Evolutionary conservation across 257 asterid genomes (phyloP), one percentile per base, ranked within the genome.

Genomic region (Rehmannia glutinosa): DNA sequence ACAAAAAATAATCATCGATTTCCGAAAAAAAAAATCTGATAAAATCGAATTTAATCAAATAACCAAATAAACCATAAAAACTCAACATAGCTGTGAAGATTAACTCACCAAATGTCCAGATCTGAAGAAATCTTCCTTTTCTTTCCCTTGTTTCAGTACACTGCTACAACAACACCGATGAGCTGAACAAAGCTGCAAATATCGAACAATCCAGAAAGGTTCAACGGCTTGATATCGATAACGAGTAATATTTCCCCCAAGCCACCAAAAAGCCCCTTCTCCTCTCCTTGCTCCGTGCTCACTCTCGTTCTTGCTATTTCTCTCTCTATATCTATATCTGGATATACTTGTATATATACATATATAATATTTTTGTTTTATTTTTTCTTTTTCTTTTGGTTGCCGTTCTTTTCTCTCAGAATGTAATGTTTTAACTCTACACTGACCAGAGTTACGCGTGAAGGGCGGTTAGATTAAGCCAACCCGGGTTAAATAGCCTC

Each of bases 41-140:
- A 28, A 32, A 30, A 28, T 30, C 49, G 16, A 60, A 17, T 20
- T 30, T 19, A 0, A 2, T 1, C 11, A 11, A 15, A 24, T 45
- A 61, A 20, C 4, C 4, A 43, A 38, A 8, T 11, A 20, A 30
- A 33, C 13, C 2, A 13, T 5, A 56, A 15, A 68, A 47, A 6
- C 3, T 21, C 32, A 27, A 41, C 53, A 43, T 5, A 72, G 16
- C 0, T 1, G 59, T n/a, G 24, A 4, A 24, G 36, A 74, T 52
- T 28, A 64, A 77, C 89, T 82, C 78, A 91, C 94, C 92, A 57
- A 80, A 73, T 32, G 49, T 41, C 77, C 85, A 84, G 95, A 91
- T 88, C 95, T 82, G 82, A 74, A 38, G 60, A 33, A 19, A 10
- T 17, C 60, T 11, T 9, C 33, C 59, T 20, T 11, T 20, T 47